Evolutionary conservation across 768 basidiomycete species (phyloP).

Genomic region (Jaapia argillacea): DNA sequence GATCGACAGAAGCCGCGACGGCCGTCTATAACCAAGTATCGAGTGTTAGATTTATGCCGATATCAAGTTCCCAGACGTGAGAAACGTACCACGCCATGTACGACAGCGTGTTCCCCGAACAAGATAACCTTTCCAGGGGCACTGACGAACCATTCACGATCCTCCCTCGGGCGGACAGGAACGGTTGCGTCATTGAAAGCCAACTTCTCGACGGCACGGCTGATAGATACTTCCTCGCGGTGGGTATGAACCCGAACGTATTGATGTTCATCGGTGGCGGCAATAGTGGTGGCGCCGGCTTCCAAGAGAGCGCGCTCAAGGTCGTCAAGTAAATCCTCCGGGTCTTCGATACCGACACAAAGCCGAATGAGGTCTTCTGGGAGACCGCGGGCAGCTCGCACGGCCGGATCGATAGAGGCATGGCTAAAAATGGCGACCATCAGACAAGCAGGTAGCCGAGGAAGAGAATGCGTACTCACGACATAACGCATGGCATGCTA

Average conservation of each 20-base stretch:
- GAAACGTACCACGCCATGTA: constrained; percentile 83
- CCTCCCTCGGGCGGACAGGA: constrained; percentile 18
- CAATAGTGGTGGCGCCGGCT: constrained; percentile 74
- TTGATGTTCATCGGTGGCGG: constrained; percentile 37
- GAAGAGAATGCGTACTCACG: constrained; percentile 48
- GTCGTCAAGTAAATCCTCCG: constrained; percentile 88
- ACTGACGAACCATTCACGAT: constrained; percentile 77
- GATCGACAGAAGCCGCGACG: constrained; percentile 88
- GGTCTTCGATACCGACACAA: constrained; percentile 97
- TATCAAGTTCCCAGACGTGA: constrained; percentile 4
- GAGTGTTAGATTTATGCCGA: constrained; percentile 5
- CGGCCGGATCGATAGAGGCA: constrained; percentile 92
- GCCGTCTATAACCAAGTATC: constrained; percentile 53
- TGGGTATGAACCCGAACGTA: constrained; percentile 32
- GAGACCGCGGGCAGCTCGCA: constrained; percentile 90
- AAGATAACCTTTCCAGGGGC: constrained; percentile 97
- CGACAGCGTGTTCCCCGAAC: constrained; percentile 98
- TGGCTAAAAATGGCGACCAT: constrained; percentile 42
- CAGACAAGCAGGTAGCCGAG: constrained; percentile 1
- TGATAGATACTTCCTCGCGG: constrained; percentile 26
- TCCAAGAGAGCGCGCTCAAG: constrained; percentile 88
- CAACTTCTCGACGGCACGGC: constrained; percentile 61
- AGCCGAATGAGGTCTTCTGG: constrained; percentile 98
- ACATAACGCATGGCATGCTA: constrained; percentile 99
- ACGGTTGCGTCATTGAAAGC: constrained; percentile 23